phyloP scores from a whole-genome alignment of 2,329 filamentous ascomycete genomes.

The Ascochyta rabiei region DNA sequence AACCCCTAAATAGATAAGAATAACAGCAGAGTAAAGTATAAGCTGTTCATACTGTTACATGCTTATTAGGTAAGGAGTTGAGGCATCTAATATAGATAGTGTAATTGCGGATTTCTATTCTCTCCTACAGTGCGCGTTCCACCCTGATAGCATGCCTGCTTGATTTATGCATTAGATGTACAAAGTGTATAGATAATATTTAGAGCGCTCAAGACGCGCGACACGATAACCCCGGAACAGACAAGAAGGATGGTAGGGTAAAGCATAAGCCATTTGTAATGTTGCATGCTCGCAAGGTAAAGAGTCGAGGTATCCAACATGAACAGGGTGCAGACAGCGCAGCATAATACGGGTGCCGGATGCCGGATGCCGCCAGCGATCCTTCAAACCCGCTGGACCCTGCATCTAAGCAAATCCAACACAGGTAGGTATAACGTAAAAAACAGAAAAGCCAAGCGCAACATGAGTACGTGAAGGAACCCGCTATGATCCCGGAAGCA shows the following conservation, averaged over 20 bases:
- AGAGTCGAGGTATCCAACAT: neutral
- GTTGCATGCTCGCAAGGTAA: slow-evolving; percentile 16
- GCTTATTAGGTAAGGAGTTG: slow-evolving; percentile 10
- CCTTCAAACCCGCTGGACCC: slow-evolving; percentile 1
- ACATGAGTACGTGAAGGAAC: neutral
- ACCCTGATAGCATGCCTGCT: neutral
- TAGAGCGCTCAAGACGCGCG: no score
- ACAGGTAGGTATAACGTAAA: neutral
- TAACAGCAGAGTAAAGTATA: slow-evolving; percentile 14
- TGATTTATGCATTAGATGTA: neutral
- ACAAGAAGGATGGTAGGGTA: slow-evolving; percentile 2
- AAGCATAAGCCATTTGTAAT: slow-evolving; percentile 13
- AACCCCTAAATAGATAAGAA: no score
- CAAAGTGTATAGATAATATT: neutral
- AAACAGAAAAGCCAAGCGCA: neutral
- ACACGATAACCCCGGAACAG: no score
- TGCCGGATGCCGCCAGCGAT: neutral
- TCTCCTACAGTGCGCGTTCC: neutral
- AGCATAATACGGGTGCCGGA: neutral
- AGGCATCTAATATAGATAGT: neutral
- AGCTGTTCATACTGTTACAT: slow-evolving; percentile 11
- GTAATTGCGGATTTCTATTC: neutral
- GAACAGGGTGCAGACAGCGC: slow-evolving; percentile 1
- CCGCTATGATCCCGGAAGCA: neutral
- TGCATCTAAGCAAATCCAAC: neutral